Evolutionary conservation across 2,329 filamentous ascomycete genomes (phyloP), one percentile per base, ranked within the genome.

Genomic region (Microsporum ferrugineum): DNA sequence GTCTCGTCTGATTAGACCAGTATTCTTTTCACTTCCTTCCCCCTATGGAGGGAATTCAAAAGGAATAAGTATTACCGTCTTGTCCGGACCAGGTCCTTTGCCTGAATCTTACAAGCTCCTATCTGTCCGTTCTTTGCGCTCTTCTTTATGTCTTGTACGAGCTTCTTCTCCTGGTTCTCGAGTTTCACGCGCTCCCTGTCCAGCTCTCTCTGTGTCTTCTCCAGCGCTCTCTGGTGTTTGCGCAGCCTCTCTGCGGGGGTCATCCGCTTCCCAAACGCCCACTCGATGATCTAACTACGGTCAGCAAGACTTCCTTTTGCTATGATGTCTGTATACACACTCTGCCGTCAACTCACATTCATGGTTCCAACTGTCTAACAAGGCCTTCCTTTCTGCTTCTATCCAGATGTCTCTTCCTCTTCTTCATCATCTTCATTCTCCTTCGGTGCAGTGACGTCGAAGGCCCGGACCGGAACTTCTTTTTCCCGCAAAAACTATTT

Each of bases 211-310:
- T 97, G 94, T 8, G 94, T 95, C 80, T 96, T 96, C 77, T 99
- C 94, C 65, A 99, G 86, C 67, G 94, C 91, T 69, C 94, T 85
- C 78, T 97, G 94, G 76, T 99, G 95, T 81, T 80, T 80, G 68
- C 78, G 77, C 65, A 80, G 72, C 66, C 78, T 76, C 71, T 80
- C 78, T 63, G 91, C 90, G 2, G 94, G 92, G 80, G 94, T 99
- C 84, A 97, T 95, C 76, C 94, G 94, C 84, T 96, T 97, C 67
- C 94, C 94, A 72, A 99, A 99, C 43, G 92, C 92, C 91, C 94
- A 99, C 84, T 99, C 94, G 64, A 99, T 84, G 72, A 97, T 89
- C 89, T 96, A 69, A n/a, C 31, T 29, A 14, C 29, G 47, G 60
- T 60, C 47, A 64, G 60, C 47, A 27, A 33, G 34, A 14, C 6